These are phyloP conservation scores for Globisporangium emineosum DNA, from an alignment of 352 stramenopile species.

Conservation along the genomic window DNA sequence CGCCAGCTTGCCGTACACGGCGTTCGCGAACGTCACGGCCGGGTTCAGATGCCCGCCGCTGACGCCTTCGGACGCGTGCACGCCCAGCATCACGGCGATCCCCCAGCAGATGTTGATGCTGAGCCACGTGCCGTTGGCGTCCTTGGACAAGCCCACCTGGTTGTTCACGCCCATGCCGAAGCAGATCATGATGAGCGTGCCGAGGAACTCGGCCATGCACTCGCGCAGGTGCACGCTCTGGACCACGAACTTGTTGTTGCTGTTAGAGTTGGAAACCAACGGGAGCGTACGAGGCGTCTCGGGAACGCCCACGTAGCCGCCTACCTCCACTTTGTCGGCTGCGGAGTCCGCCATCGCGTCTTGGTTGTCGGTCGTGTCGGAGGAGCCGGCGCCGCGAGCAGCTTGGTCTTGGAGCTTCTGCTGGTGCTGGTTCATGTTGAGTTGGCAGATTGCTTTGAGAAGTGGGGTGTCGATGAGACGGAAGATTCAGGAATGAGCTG, in stretches of 20 bases:
- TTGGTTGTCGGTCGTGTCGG: constrained; percentile 18
- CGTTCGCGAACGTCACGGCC: constrained; percentile 51
- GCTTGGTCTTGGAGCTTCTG: constrained; percentile 3
- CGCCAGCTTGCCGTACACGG: too few species aligned
- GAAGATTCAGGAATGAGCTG: constrained; percentile 6
- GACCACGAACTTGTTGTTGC: constrained; percentile 7
- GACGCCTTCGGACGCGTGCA: constrained; percentile 53
- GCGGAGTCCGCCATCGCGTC: constrained; percentile 7
- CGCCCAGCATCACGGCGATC: constrained; percentile 67
- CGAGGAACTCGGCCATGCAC: constrained; percentile 62
- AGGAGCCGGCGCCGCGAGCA: constrained; percentile 5
- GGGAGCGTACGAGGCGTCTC: constrained; percentile 3
- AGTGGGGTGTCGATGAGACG: constrained; percentile 1
- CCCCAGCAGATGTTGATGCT: constrained; percentile 75
- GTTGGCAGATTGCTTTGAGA: neutral
- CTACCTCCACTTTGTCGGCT: constrained; percentile 17
- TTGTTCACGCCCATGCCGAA: constrained; percentile 66
- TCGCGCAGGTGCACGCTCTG: constrained; percentile 45
- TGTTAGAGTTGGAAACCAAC: neutral
- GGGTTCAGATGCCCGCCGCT: constrained; percentile 69
- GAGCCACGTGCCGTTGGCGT: constrained; percentile 57
- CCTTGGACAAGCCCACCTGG: constrained; percentile 51
- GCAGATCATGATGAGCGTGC: constrained; percentile 55
- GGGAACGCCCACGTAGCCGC: constrained; percentile 8
- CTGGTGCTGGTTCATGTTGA: constrained; percentile 4